Conservation (phyloP, 2,329 filamentous ascomycete genomes). For the Arthrinium phaeospermum region DNA sequence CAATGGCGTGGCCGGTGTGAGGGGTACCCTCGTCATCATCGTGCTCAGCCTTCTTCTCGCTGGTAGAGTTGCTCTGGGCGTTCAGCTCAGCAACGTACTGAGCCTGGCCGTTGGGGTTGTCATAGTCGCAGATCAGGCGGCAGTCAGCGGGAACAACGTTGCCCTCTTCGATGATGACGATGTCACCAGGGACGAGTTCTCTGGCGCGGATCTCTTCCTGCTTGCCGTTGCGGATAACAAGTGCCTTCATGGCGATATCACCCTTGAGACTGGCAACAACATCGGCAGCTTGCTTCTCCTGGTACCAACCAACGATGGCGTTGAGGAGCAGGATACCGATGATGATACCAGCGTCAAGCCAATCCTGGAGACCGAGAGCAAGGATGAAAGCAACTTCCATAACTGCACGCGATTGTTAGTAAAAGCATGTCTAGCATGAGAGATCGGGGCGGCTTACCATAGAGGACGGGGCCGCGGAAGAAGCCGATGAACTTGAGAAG, state of each 20-base stretch:
- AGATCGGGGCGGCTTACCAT: conserved; percentile 57
- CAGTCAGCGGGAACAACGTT: conserved; percentile 70
- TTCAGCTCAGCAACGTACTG: conserved; percentile 70
- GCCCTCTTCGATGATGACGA: conserved; percentile 74
- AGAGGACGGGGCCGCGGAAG: conserved; percentile 78
- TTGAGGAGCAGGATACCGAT: conserved; percentile 75
- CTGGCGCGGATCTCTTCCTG: conserved; percentile 71
- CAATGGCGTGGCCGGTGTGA: conserved; percentile 66
- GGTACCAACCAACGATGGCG: conserved; percentile 77
- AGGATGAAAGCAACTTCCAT: conserved; percentile 77
- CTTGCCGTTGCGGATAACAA: conserved; percentile 69
- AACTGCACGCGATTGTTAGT: conserved; percentile 48
- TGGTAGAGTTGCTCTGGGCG: conserved; percentile 56
- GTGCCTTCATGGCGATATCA: conserved; percentile 76
- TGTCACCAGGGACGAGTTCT: conserved; percentile 75
- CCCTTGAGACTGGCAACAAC: conserved; percentile 74
- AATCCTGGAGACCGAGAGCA: conserved; percentile 74
- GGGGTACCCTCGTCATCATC: conserved; percentile 61
- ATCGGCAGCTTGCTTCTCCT: conserved; percentile 78
- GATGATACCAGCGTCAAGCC: conserved; percentile 77
- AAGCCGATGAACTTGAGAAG: conserved; percentile 76
- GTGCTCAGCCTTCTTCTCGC: conserved; percentile 62
- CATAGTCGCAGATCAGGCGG: conserved; percentile 73
- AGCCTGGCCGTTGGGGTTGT: conserved; percentile 68
- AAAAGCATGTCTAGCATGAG: neutral